These are phyloP conservation scores for Malus hybrid DNA, from an alignment of 331 rosid genomes.

Conservation along the genomic window DNA sequence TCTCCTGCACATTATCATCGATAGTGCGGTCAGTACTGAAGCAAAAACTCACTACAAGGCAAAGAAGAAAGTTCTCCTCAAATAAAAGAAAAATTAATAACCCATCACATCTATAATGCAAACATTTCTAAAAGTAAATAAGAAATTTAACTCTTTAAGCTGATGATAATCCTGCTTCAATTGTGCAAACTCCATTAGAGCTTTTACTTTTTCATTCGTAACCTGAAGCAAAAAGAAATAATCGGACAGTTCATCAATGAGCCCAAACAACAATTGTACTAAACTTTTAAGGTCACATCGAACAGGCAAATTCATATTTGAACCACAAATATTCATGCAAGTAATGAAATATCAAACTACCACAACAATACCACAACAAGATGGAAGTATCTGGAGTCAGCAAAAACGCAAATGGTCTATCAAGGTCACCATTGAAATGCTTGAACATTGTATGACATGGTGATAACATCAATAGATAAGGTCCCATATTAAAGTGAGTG, in stretches of 20 bases:
- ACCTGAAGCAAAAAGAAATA: slow-evolving; percentile 46
- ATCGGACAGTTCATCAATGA: background rate
- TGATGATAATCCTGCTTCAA: slow-evolving; percentile 71
- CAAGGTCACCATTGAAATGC: background rate
- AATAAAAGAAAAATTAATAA: background rate
- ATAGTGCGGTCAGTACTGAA: background rate
- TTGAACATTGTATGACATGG: background rate
- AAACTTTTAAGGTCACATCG: background rate
- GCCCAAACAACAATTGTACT: background rate
- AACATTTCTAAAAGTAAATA: slow-evolving; percentile 4
- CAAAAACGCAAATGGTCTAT: background rate
- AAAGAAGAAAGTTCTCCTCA: background rate
- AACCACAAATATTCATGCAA: background rate
- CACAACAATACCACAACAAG: background rate
- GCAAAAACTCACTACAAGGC: background rate
- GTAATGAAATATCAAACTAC: background rate
- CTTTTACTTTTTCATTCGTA: slow-evolving; percentile 92
- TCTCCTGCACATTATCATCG: slow-evolving; percentile 42
- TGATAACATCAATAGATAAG: background rate
- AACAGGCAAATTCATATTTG: background rate
- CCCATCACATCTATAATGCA: background rate
- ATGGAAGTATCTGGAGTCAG: background rate
- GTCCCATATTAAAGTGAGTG: background rate
- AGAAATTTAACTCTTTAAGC: slow-evolving; percentile 59
- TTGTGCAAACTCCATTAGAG: slow-evolving; percentile 84